These are phyloP conservation scores for Erysimum cheiri DNA, from an alignment of 441 rosid genomes.

Conservation along the genomic window DNA sequence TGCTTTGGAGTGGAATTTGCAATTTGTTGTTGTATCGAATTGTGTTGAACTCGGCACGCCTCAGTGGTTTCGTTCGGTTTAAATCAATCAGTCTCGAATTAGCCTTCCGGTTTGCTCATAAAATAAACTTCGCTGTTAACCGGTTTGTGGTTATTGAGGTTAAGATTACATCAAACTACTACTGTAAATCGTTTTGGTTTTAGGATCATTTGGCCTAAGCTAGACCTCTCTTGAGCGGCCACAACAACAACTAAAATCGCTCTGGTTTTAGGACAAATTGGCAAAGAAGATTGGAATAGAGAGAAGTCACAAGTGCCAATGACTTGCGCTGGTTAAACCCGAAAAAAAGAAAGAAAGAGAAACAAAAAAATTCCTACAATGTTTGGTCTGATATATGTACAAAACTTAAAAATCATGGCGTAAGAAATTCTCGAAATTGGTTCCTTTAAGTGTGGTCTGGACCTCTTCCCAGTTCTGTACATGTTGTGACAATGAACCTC, in stretches of 20 bases:
- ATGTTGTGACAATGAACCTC: slow-evolving; percentile 69
- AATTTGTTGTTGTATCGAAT: too few relatives aligned
- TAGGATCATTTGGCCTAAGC: too few relatives aligned
- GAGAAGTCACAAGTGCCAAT: not conserved
- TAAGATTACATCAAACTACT: not conserved
- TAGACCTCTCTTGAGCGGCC: too few relatives aligned
- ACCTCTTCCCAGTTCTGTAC: slow-evolving; percentile 81
- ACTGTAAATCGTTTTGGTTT: not conserved
- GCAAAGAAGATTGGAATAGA: not conserved
- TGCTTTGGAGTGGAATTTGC: not conserved
- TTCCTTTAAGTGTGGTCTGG: slow-evolving; percentile 62
- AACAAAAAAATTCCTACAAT: slow-evolving; percentile 6
- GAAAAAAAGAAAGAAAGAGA: not conserved
- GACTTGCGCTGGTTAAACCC: not conserved
- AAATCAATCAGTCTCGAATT: slow-evolving; percentile 3
- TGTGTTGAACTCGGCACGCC: not conserved
- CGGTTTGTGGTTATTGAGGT: not conserved
- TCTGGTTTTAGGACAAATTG: too few relatives aligned
- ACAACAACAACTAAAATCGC: too few relatives aligned
- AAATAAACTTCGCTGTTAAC: not conserved
- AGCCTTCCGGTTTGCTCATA: not conserved
- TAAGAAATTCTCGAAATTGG: slow-evolving; percentile 65
- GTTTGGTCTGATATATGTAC: slow-evolving; percentile 27
- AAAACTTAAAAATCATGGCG: slow-evolving; percentile 41
- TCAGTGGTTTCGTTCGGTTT: not conserved